A percentile compares a stretch with the other conserved stretches of the same genome.
Conservation (phyloP, 176 grass and related monocot genomes). For the Zea mays region DNA sequence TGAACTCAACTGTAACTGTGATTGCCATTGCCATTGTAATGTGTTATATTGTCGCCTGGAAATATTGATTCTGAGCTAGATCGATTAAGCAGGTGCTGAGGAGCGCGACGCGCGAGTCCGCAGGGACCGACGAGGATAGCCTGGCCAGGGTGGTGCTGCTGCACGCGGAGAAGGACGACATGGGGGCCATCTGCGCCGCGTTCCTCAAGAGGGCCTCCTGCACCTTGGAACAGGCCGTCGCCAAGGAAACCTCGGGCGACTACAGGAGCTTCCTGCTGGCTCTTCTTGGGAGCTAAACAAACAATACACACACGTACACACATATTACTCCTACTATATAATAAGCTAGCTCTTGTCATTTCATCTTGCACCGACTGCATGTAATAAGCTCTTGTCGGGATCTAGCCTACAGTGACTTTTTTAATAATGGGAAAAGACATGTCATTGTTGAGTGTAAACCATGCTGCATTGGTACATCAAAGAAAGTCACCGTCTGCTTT, state of each 20-base stretch:
- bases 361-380: too few species aligned
- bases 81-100: constrained; percentile 45
- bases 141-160: constrained; percentile 60
- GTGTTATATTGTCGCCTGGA: neutral
- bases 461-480: too few species aligned
- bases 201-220: constrained; percentile 55
- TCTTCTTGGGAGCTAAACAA: constrained; percentile 55
- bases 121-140: constrained; percentile 58
- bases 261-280: constrained; percentile 75
- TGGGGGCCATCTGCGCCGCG: constrained; percentile 57
- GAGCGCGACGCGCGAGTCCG: constrained; percentile 34
- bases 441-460: too few species aligned
- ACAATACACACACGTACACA: neutral
- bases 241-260: constrained; percentile 59
- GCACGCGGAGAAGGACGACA: constrained; percentile 81
- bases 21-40: neutral
- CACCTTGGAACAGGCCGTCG: constrained; percentile 58
- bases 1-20: neutral
- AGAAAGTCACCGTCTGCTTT: too few species aligned
- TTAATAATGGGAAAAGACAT: too few species aligned
- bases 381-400: too few species aligned
- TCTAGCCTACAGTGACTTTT: too few species aligned
- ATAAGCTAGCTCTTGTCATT: too few species aligned
- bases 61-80: neutral
- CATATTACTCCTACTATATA: too few species aligned